Evolutionary conservation across 305 asterid genomes (phyloP), one percentile per base, ranked within the genome.

Genomic region (Fraxinus sp.): DNA sequence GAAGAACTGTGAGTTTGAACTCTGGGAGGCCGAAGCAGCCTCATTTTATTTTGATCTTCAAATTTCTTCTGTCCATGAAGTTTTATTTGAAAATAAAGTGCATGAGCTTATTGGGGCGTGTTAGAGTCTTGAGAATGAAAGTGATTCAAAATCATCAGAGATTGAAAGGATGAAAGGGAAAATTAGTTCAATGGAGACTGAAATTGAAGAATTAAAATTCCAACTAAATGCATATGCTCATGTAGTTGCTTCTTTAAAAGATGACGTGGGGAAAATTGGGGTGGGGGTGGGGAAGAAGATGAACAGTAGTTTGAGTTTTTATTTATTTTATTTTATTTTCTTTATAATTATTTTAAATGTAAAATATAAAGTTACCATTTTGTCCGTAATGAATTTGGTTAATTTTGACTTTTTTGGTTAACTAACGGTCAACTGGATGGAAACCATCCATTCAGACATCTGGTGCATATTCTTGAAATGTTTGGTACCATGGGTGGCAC

Each of bases 11-110:
- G 95, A 90, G 81, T 90, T 88, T 76, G 91, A 92, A 79, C 87
- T 94, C 59, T 94, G 97, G 97, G 98, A 95, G 85, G 91, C 91
- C 37, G 98, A 95, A 88, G 98, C 98, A 3, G 78, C 95, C 2
- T 85, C 93, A 0, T 96, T 94, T 85, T 94, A 90, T 83, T 91
- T 91, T 79, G 97, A 93, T 86, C 93, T 94, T 86, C 98, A 95
- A 83, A 84, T 90, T 68, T 92, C 97, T 74, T 88, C 97, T 7
- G 55, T 91, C 75, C 76, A 85, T 66, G 97, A 89, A 59, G 87
- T 88, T 81, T 79, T 93, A 39, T 89, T 86, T 71, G 91, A 91
- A 88, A 86, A 91, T 84, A 94, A 92, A 87, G 91, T 92, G 86
- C 91, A 83, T 72, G 99, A 96, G 89, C 95, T 94, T 57, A 76